phyloP scores from a whole-genome alignment of 192 early-diverging fungal species.

The Mortierella antarctica region DNA sequence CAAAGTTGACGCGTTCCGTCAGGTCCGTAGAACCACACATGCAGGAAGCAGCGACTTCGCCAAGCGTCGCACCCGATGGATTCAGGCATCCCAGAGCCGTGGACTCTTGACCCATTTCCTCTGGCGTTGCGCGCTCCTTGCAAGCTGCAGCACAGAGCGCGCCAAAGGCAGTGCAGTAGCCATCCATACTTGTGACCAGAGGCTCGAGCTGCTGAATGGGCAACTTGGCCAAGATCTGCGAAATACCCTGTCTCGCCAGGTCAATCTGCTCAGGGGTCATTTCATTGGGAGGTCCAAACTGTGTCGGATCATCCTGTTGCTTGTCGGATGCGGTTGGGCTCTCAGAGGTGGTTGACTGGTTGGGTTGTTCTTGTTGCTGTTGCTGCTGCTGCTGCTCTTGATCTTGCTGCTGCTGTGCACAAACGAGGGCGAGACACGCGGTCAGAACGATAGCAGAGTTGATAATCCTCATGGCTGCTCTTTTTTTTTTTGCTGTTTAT shows the following conservation, averaged over 20 bases:
- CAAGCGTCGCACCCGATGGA: neutral
- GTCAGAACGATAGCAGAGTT: neutral
- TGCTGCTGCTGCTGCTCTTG: slow-evolving; percentile 8
- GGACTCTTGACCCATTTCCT: neutral
- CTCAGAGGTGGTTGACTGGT: neutral
- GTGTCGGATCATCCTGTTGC: neutral
- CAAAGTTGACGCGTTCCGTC: slow-evolving; percentile 38
- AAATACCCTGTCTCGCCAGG: neutral
- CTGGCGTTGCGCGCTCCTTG: neutral
- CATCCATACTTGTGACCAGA: slow-evolving; percentile 19
- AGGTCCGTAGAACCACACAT: slow-evolving; percentile 14
- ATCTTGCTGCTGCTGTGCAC: neutral
- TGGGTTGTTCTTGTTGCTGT: neutral
- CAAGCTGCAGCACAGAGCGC: slow-evolving; percentile 18
- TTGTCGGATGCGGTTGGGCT: neutral
- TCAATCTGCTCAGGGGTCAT: slow-evolving; percentile 3
- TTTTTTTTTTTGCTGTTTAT: neutral
- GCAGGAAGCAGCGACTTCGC: slow-evolving; percentile 2
- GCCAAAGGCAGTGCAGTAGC: slow-evolving; percentile 22
- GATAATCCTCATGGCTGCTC: neutral
- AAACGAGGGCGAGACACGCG: neutral
- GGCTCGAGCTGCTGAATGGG: slow-evolving; percentile 24
- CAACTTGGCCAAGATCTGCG: slow-evolving; percentile 3
- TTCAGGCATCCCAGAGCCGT: slow-evolving; percentile 4
- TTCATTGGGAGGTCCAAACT: neutral